Evolutionary conservation across 495 filamentous ascomycete genomes (phyloP), one percentile per base, ranked within the genome.

Genomic region (Patellaria atrata): DNA sequence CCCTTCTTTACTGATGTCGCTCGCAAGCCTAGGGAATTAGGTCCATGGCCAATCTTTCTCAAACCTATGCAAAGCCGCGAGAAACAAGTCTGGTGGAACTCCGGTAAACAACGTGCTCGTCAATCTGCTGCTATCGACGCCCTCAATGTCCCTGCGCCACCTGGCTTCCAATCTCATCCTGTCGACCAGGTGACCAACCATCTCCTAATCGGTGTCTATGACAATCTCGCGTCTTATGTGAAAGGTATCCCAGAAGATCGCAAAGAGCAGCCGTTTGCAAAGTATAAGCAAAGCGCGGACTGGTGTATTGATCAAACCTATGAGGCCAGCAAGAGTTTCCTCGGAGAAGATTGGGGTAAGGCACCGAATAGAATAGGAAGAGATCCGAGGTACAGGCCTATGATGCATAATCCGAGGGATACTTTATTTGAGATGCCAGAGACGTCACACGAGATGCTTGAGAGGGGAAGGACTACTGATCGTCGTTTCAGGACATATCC

Each of bases 361-460:
- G 40, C 48, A 25, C 48, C 48, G 16, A 21, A 33, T 22, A 20
- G 48, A 19, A 31, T 51, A 7, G 48, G 48, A 7, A 34, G 48
- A 13, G 48, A 51, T 41, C 48, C 48, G 5, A 27, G 48, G 19
- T 51, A 50, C 22, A 32, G n/a, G n/a, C n/a, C n/a, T n/a, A n/a
- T n/a, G n/a, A n/a, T n/a, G n/a, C n/a, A n/a, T n/a, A n/a, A n/a
- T n/a, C n/a, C n/a, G n/a, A n/a, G n/a, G n/a, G n/a, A n/a, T n/a
- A n/a, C n/a, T n/a, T n/a, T n/a, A n/a, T n/a, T n/a, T n/a, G n/a
- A n/a, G n/a, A n/a, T n/a, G n/a, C n/a, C n/a, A n/a, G n/a, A n/a
- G n/a, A n/a, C n/a, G n/a, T n/a, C n/a, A n/a, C n/a, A n/a, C n/a
- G n/a, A n/a, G n/a, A n/a, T n/a, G n/a, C n/a, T n/a, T n/a, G n/a